Evolutionary conservation across 768 basidiomycete genomes (phyloP).

Genomic region (Nidularia sp.): DNA sequence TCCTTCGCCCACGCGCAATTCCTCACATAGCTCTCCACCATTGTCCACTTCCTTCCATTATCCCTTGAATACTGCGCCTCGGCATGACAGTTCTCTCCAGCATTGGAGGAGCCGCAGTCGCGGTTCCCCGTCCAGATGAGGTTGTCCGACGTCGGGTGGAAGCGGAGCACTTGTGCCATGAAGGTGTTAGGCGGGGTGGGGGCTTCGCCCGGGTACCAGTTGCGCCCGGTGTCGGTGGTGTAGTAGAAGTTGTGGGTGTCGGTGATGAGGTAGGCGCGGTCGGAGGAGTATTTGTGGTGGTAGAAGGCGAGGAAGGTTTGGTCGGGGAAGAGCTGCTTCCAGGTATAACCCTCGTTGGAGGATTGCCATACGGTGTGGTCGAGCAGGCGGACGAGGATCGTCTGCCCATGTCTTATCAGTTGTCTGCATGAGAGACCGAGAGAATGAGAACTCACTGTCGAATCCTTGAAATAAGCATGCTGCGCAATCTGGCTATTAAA

Average conservation of each 20-base stretch:
- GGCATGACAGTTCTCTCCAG: slow-evolving; percentile 55
- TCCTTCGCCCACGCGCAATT: slow-evolving; percentile 94
- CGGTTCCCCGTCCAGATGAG: slow-evolving; percentile 86
- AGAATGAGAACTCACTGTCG: slow-evolving; percentile 42
- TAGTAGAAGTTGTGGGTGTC: slow-evolving; percentile 57
- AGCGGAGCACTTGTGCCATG: slow-evolving; percentile 70
- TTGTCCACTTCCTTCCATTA: slow-evolving; percentile 73
- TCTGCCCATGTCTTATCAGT: slow-evolving; percentile 35
- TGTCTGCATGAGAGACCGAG: neutral
- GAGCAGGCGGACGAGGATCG: slow-evolving; percentile 74
- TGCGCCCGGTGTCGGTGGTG: slow-evolving; percentile 78
- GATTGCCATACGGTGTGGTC: slow-evolving; percentile 91
- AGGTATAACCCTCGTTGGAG: slow-evolving; percentile 90
- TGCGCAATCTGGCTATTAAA: slow-evolving; percentile 68
- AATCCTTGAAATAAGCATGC: slow-evolving; percentile 81
- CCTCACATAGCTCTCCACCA: slow-evolving; percentile 81
- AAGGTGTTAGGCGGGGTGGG: slow-evolving; percentile 80
- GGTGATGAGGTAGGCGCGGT: slow-evolving; percentile 91
- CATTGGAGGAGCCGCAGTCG: slow-evolving; percentile 45
- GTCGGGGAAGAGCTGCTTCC: slow-evolving; percentile 61
- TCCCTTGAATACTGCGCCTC: slow-evolving; percentile 72
- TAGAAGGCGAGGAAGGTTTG: slow-evolving; percentile 79
- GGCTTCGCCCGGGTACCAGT: slow-evolving; percentile 56
- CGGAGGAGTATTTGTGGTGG: slow-evolving; percentile 74
- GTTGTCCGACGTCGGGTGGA: slow-evolving; percentile 82